Evolutionary conservation across 345 rosid genomes (phyloP).

Genomic region (Corymbia maculata): DNA sequence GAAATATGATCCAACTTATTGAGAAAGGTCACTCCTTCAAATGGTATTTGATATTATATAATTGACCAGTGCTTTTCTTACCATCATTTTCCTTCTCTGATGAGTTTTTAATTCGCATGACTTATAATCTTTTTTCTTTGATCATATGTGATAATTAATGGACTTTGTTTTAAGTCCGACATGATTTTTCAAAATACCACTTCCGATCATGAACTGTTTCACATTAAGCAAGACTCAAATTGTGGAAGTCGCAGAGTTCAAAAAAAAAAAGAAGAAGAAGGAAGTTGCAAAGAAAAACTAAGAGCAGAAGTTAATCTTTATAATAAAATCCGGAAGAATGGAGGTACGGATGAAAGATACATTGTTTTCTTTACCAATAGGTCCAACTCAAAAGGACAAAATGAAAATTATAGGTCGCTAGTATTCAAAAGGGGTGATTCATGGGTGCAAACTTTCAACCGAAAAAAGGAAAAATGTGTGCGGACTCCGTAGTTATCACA

Average conservation of each 20-base stretch:
- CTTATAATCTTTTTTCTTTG: not conserved
- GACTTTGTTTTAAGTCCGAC: not conserved
- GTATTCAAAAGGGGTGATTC: not conserved
- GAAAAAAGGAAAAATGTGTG: not conserved
- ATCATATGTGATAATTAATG: not conserved
- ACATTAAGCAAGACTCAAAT: not conserved
- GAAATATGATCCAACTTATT: not conserved
- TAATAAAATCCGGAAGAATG: not conserved
- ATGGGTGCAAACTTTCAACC: not conserved
- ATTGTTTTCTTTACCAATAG: not conserved
- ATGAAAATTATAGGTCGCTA: not conserved
- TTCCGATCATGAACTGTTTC: not conserved
- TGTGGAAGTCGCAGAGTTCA: not conserved
- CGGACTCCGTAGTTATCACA: not conserved
- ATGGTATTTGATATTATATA: not conserved
- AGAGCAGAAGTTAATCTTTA: not conserved
- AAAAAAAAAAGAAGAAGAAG: not conserved
- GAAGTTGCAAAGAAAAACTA: not conserved
- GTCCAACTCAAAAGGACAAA: not conserved
- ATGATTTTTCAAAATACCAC: not conserved
- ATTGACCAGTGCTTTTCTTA: not conserved
- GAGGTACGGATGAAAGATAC: not conserved
- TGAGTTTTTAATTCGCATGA: not conserved
- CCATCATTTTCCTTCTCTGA: not conserved
- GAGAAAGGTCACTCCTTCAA: not conserved